phyloP scores from a whole-genome alignment of 108 stramenopile genomes.

The Thalassiosira profunda region DNA sequence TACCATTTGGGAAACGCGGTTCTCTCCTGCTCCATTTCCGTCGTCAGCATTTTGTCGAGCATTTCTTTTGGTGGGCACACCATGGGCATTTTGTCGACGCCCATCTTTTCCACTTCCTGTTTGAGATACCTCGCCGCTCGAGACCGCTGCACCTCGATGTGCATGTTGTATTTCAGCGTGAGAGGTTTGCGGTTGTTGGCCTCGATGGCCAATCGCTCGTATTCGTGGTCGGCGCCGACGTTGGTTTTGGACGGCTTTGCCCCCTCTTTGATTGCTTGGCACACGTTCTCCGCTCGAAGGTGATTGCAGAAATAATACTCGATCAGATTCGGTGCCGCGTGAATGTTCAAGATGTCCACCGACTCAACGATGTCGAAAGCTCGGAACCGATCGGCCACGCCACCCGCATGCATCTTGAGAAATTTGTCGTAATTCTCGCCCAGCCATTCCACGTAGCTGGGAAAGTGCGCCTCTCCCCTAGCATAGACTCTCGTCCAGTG shows the following conservation, averaged over 20 bases:
- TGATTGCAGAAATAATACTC: constrained; percentile 16
- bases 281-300: constrained; percentile 2
- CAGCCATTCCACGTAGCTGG: constrained; percentile 20
- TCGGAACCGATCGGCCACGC: constrained; percentile 11
- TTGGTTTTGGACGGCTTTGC: neutral
- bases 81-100: neutral
- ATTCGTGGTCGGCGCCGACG: constrained; percentile 6
- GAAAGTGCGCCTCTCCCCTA: constrained; percentile 11
- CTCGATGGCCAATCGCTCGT: constrained; percentile 1
- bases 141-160: neutral
- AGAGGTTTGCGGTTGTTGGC: no score
- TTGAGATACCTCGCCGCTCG: neutral
- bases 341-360: constrained; percentile 19
- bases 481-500: constrained; percentile 1
- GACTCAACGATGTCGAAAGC: neutral
- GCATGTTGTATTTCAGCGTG: neutral
- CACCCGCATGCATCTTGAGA: constrained; percentile 5
- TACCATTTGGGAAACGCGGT: constrained; percentile 20
- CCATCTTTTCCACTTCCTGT: neutral
- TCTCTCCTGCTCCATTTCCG: constrained; percentile 13
- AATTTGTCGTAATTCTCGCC: constrained; percentile 6
- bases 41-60: constrained; percentile 4
- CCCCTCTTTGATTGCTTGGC: constrained; percentile 6
- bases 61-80: constrained; percentile 9
- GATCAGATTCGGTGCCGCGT: neutral